Percentiles rank a stretch among this genome's conserved stretches.
Evolutionary conservation across 495 filamentous ascomycete genomes (phyloP).

Genomic region (Massariosphaeria phaeospora): DNA sequence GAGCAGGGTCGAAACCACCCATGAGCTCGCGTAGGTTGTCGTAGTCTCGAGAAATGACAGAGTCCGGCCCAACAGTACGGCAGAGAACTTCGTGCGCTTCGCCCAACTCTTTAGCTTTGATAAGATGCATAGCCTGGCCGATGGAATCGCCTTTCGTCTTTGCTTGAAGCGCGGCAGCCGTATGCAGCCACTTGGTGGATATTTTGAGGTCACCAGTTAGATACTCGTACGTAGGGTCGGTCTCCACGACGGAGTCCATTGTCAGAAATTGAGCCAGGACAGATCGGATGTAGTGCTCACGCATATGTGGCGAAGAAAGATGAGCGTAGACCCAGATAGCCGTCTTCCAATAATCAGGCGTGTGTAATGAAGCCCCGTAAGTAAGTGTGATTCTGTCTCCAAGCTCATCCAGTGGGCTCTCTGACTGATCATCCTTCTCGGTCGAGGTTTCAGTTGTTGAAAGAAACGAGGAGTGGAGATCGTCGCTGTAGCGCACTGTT

Average conservation of each 20-base stretch:
- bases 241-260: conserved; percentile 49
- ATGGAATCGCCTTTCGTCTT: conserved; percentile 56
- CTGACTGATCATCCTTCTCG: conserved; percentile 26
- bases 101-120: conserved; percentile 67
- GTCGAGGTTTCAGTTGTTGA: conserved; percentile 14
- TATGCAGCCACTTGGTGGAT: conserved; percentile 73
- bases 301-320: conserved; percentile 57
- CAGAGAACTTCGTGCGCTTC: conserved; percentile 82
- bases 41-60: conserved; percentile 74
- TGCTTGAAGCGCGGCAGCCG: conserved; percentile 79
- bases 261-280: conserved; percentile 53
- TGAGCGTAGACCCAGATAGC: conserved; percentile 74
- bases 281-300: conserved; percentile 62
- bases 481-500: conserved; percentile 6
- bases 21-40: conserved; percentile 58
- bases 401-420: conserved; percentile 35
- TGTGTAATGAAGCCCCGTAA: conserved; percentile 68
- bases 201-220: conserved; percentile 60
- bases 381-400: conserved; percentile 62
- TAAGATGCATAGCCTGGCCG: conserved; percentile 66
- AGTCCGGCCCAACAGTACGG: conserved; percentile 66
- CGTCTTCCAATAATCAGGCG: conserved; percentile 60
- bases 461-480: conserved; percentile 4
- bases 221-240: conserved; percentile 48
- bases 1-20: conserved; percentile 52